Evolutionary conservation across 805 yeast species (phyloP).

Genomic region (Sungouiozyma ichnusensis): DNA sequence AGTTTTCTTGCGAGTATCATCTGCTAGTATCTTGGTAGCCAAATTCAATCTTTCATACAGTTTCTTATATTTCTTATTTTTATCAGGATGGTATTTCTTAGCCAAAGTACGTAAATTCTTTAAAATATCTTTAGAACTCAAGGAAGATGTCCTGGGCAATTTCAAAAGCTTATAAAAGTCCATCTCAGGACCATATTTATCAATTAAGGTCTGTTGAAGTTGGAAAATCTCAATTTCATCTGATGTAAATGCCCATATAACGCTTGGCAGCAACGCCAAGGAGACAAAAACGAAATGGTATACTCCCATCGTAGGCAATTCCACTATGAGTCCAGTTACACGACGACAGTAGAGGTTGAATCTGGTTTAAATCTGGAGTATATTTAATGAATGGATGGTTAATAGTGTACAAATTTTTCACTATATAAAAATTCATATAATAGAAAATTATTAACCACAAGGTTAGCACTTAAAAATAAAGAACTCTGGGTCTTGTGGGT

Average conservation of each 20-base stretch:
- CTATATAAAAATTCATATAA: too few relatives aligned
- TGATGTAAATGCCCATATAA: conserved; percentile 38
- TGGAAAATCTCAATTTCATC: conserved; percentile 76
- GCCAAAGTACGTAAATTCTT: conserved; percentile 65
- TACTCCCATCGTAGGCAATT: conserved; percentile 1
- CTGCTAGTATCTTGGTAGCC: conserved; percentile 63
- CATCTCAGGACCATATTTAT: conserved; percentile 50
- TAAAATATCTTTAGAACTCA: conserved; percentile 44
- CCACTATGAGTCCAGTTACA: too few relatives aligned
- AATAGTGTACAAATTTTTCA: too few relatives aligned
- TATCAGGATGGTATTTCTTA: conserved; percentile 78
- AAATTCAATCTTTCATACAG: conserved; percentile 64
- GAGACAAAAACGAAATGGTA: conserved; percentile 14
- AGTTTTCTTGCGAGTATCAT: conserved; percentile 47
- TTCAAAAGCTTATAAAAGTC: conserved; percentile 64
- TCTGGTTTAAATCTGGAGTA: too few relatives aligned
- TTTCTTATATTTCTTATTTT: conserved; percentile 39
- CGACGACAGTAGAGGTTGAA: too few relatives aligned
- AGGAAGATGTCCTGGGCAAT: conserved; percentile 30
- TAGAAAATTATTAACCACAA: too few relatives aligned
- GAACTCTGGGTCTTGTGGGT: too few relatives aligned
- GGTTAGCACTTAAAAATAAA: too few relatives aligned
- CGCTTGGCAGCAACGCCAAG: conserved; percentile 14
- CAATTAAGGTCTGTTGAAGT: conserved; percentile 50
- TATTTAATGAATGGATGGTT: too few relatives aligned